Evolutionary conservation across 2,329 filamentous ascomycete genomes (phyloP).

Genomic region (Diaporthe citri): DNA sequence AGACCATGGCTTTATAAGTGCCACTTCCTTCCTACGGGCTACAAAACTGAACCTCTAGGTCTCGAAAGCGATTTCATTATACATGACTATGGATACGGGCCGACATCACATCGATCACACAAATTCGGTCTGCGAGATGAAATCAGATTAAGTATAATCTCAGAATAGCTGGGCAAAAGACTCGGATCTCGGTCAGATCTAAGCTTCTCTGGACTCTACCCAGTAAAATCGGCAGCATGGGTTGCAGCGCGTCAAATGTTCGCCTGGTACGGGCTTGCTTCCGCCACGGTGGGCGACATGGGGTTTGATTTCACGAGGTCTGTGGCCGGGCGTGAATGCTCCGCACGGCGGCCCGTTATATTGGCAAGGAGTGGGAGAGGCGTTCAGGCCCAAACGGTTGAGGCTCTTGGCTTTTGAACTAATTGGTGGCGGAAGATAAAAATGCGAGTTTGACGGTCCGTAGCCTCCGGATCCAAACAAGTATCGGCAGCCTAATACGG

Average conservation of each 20-base stretch:
- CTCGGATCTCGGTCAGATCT: constrained; percentile 16
- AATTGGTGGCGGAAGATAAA: constrained; percentile 19
- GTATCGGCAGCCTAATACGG: constrained; percentile 5
- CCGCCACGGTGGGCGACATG: background rate
- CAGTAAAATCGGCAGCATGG: background rate
- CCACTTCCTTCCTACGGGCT: background rate
- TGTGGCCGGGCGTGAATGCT: background rate
- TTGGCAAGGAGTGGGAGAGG: constrained; percentile 13
- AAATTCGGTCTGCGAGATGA: constrained; percentile 3
- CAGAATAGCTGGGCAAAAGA: background rate
- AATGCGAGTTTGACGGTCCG: constrained; percentile 14
- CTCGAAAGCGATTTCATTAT: background rate
- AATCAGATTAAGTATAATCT: constrained; percentile 12
- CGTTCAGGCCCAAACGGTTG: background rate
- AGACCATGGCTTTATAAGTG: background rate
- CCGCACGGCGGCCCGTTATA: constrained; percentile 6
- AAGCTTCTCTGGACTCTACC: background rate
- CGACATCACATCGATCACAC: background rate
- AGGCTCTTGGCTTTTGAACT: constrained; percentile 22
- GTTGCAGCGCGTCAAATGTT: constrained; percentile 1
- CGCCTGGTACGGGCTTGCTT: constrained; percentile 10
- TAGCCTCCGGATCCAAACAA: constrained; percentile 22
- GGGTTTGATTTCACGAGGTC: background rate
- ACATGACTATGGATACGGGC: background rate
- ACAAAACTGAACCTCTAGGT: background rate